Evolutionary conservation across 306 rosid genomes (phyloP).

Genomic region (Begonia fuchsioides): DNA sequence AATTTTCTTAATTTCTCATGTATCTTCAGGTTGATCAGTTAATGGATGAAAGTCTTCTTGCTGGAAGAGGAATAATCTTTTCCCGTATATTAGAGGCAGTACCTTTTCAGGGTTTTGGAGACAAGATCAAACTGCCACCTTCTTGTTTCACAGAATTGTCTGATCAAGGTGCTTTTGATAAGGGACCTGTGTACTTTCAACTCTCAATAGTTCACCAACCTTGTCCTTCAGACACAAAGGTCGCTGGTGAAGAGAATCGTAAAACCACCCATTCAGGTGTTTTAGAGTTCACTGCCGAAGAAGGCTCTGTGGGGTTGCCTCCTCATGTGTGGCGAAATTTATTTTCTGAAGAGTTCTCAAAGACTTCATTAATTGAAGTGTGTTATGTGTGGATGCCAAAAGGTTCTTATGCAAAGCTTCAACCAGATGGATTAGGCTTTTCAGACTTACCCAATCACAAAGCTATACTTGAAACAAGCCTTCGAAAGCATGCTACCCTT

Average conservation of each 20-base stretch:
- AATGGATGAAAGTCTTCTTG: constrained; percentile 62
- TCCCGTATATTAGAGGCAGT: constrained; percentile 62
- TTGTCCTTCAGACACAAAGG: constrained; percentile 22
- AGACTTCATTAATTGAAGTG: constrained; percentile 49
- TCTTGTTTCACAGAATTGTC: constrained; percentile 87
- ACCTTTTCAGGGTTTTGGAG: constrained; percentile 71
- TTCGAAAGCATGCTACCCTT: constrained; percentile 93
- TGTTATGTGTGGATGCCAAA: constrained; percentile 81
- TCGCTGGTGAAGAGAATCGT: constrained; percentile 18
- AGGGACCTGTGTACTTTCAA: constrained; percentile 80
- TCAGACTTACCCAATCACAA: constrained; percentile 91
- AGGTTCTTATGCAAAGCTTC: constrained; percentile 89
- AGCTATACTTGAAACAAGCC: constrained; percentile 96
- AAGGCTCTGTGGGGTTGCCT: constrained; percentile 77
- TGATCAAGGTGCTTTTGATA: constrained; percentile 73
- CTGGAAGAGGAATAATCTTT: constrained; percentile 72
- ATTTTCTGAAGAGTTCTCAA: constrained; percentile 25
- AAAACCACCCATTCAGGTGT: constrained; percentile 78
- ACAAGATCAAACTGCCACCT: constrained; percentile 82
- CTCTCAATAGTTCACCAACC: constrained; percentile 33
- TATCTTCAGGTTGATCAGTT: constrained; percentile 57
- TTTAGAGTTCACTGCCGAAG: constrained; percentile 86
- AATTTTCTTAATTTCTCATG: not conserved
- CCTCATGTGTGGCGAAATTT: constrained; percentile 89
- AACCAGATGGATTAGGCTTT: constrained; percentile 72